phyloP scores from a whole-genome alignment of 1,284 basidiomycete species.

The Polyporus tsugae region DNA sequence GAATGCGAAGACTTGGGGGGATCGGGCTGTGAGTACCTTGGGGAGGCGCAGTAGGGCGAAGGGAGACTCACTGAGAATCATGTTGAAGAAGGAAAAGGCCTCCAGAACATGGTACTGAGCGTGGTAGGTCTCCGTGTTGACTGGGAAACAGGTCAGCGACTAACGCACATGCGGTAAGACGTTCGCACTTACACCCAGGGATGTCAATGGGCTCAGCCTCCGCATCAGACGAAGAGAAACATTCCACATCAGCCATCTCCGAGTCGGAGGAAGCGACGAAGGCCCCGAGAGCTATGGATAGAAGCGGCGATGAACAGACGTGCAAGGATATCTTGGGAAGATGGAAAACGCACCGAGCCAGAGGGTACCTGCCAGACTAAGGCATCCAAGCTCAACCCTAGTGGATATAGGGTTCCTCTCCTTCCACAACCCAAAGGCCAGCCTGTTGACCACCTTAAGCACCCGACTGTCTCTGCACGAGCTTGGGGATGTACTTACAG shows the following conservation, averaged over 20 bases:
- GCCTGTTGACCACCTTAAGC: conserved; percentile 45
- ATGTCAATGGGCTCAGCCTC: conserved; percentile 61
- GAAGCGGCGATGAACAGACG: conserved; percentile 4
- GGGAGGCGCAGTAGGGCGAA: conserved; percentile 22
- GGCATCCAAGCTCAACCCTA: conserved; percentile 73
- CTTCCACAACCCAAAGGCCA: conserved; percentile 67
- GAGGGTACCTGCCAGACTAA: conserved; percentile 76
- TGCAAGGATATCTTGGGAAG: background rate
- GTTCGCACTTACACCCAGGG: conserved; percentile 61
- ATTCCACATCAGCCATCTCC: conserved; percentile 81
- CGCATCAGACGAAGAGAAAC: conserved; percentile 65
- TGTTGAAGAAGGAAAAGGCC: conserved; percentile 80
- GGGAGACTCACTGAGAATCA: conserved; percentile 63
- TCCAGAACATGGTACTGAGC: conserved; percentile 84
- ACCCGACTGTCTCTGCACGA: background rate
- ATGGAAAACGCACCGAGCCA: conserved; percentile 71
- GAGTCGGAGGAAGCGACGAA: conserved; percentile 77
- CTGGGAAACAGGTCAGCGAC: conserved; percentile 39
- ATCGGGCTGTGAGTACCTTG: conserved; percentile 32
- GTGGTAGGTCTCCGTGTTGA: conserved; percentile 77
- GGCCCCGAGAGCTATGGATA: conserved; percentile 68
- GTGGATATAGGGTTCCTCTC: conserved; percentile 80
- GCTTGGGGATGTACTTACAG: conserved; percentile 57
- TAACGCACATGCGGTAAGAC: conserved; percentile 13
- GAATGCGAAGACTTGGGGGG: conserved; percentile 68